Percentiles rank a stretch among this genome's conserved stretches.
Evolutionary conservation across 202 grass and related monocot genomes (phyloP).

Genomic region (Schoenoplectus tabernaemontani): DNA sequence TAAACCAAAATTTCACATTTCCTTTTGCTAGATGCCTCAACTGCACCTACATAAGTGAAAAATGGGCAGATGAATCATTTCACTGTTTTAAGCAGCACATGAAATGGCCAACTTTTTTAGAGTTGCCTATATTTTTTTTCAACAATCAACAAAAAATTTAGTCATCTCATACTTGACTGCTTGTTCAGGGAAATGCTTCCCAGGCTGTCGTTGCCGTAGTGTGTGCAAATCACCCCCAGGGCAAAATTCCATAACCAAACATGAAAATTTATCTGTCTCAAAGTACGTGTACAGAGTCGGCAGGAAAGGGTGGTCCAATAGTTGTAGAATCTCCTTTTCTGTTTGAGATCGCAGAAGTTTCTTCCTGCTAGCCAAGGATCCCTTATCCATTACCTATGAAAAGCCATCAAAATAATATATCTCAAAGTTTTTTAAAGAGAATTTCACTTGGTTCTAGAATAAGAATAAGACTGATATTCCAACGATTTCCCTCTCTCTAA

Average conservation of each 20-base stretch:
- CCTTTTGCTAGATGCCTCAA: not conserved
- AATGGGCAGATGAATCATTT: not conserved
- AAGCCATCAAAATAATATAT: not conserved
- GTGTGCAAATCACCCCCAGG: constrained; percentile 81
- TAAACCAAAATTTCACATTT: not conserved
- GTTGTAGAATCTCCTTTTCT: constrained; percentile 81
- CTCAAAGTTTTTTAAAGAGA: not conserved
- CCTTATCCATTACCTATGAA: constrained; percentile 56
- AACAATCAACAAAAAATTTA: not conserved
- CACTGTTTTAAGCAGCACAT: not conserved
- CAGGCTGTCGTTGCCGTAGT: constrained; percentile 65
- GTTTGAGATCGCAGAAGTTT: constrained; percentile 76
- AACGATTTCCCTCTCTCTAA: not conserved
- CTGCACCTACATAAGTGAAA: not conserved
- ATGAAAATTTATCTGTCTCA: constrained; percentile 87
- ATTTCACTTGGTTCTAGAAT: not conserved
- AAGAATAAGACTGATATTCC: not conserved
- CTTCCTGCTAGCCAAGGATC: constrained; percentile 55
- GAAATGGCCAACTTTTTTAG: not conserved
- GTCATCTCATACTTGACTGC: constrained; percentile 68
- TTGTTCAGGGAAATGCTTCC: constrained; percentile 86
- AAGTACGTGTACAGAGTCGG: constrained; percentile 78
- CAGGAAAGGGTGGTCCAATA: constrained; percentile 75
- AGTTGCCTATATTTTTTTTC: not conserved
- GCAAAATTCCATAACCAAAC: constrained; percentile 82